These are phyloP conservation scores for Solioccasus polychromus DNA, from an alignment of 768 basidiomycete species.

Conservation along the genomic window DNA sequence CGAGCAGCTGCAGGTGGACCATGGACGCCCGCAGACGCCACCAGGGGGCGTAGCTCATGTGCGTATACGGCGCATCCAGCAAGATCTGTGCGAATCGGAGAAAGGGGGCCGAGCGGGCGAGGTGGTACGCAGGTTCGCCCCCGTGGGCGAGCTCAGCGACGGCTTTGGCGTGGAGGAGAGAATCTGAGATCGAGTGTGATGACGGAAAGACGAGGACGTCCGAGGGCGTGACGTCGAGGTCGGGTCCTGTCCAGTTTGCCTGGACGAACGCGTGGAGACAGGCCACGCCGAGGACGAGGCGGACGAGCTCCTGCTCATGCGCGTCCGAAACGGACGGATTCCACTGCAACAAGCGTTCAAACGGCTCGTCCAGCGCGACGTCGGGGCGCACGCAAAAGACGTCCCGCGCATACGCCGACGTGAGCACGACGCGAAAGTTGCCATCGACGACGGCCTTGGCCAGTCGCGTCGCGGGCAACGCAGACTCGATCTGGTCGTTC, in stretches of 20 bases:
- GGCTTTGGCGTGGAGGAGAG: constrained; percentile 60
- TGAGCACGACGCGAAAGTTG: constrained; percentile 52
- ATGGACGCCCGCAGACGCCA: constrained; percentile 78
- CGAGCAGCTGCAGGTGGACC: constrained; percentile 74
- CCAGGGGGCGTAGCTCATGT: constrained; percentile 58
- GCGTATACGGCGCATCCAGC: constrained; percentile 48
- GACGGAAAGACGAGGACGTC: constrained; percentile 39
- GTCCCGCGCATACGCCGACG: constrained; percentile 41
- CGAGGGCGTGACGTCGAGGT: constrained; percentile 55
- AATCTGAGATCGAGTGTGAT: constrained; percentile 36
- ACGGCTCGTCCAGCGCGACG: constrained; percentile 37
- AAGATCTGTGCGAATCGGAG: constrained; percentile 75
- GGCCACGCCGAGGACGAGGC: constrained; percentile 68
- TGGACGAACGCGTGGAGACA: constrained; percentile 90
- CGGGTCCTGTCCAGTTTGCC: constrained; percentile 94
- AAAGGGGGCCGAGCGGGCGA: constrained; percentile 64
- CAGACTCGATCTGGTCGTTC: constrained; percentile 28
- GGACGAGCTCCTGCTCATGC: constrained; percentile 49
- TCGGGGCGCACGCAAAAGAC: constrained; percentile 35
- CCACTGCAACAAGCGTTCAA: constrained; percentile 36
- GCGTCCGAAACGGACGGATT: constrained; percentile 30
- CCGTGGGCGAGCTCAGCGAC: constrained; percentile 74
- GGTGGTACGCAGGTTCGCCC: constrained; percentile 97
- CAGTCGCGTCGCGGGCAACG: constrained; percentile 32
- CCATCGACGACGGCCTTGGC: constrained; percentile 60